Evolutionary conservation across 169 alveolate species (phyloP).

Genomic region (Cryptosporidium muris): DNA sequence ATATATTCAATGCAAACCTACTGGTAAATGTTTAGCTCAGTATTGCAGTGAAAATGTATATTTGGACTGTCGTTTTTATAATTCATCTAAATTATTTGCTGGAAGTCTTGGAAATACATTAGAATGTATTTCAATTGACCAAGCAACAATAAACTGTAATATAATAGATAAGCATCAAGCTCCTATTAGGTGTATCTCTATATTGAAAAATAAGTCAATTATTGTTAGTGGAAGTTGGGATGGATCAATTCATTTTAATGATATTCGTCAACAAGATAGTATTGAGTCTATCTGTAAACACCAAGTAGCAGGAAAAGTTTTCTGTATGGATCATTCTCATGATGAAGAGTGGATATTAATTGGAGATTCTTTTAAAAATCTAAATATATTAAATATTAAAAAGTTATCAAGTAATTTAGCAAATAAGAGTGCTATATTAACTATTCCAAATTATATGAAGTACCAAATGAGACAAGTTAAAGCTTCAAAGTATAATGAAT

Average conservation of each 20-base stretch:
- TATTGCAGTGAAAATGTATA: slow-evolving; percentile 12
- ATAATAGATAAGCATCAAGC: slow-evolving; percentile 32
- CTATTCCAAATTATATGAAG: slow-evolving; percentile 55
- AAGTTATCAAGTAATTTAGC: slow-evolving; percentile 33
- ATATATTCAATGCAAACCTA: slow-evolving; percentile 1
- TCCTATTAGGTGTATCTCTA: slow-evolving; percentile 41
- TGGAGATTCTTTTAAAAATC: slow-evolving; percentile 55
- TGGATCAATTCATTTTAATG: slow-evolving; percentile 23
- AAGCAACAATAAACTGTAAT: neutral
- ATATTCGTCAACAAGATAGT: neutral
- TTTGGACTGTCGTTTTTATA: slow-evolving; percentile 24
- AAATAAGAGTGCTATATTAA: neutral
- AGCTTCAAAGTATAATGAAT: slow-evolving; percentile 61
- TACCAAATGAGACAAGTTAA: slow-evolving; percentile 43
- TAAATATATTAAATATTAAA: slow-evolving; percentile 48
- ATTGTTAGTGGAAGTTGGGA: slow-evolving; percentile 61
- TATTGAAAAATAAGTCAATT: slow-evolving; percentile 41
- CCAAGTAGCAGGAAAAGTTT: slow-evolving; percentile 40
- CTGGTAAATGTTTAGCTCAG: slow-evolving; percentile 41
- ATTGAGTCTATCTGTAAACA: slow-evolving; percentile 15
- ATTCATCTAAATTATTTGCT: slow-evolving; percentile 1
- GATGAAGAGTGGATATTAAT: slow-evolving; percentile 43
- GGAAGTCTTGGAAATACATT: slow-evolving; percentile 48
- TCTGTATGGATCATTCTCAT: slow-evolving; percentile 49
- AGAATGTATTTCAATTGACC: slow-evolving; percentile 11